Evolutionary conservation across 2,329 filamentous ascomycete species (phyloP).

Genomic region (Corynespora cassiicola): DNA sequence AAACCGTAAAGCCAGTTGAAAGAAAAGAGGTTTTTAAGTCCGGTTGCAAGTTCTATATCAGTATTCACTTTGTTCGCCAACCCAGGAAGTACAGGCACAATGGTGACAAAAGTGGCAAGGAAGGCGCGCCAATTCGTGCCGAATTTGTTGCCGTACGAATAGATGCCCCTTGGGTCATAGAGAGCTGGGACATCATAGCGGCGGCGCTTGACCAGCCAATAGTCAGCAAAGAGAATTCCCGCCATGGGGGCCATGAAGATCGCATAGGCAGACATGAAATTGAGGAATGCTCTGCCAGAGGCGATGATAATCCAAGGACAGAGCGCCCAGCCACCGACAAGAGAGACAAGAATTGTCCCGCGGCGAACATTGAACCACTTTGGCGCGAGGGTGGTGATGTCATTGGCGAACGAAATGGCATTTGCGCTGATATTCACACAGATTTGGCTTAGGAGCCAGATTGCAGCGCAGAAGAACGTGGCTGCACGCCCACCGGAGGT

Average conservation of each 20-base stretch:
- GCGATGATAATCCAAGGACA: conserved; percentile 36
- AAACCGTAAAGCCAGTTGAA: conserved; percentile 48
- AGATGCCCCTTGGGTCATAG: conserved; percentile 22
- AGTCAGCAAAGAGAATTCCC: conserved; percentile 23
- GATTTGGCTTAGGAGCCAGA: conserved; percentile 32
- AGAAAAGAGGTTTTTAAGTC: conserved; percentile 35
- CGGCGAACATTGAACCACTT: conserved; percentile 33
- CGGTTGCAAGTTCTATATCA: conserved; percentile 16
- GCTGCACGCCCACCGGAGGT: conserved; percentile 26
- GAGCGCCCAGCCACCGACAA: conserved; percentile 21
- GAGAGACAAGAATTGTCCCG: conserved; percentile 23
- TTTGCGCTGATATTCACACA: conserved; percentile 35
- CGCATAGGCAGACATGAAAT: conserved; percentile 31
- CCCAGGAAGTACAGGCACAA: conserved; percentile 22
- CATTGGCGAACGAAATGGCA: conserved; percentile 30
- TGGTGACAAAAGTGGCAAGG: conserved; percentile 19
- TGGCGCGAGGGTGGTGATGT: conserved; percentile 29
- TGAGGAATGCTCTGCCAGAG: conserved; percentile 28
- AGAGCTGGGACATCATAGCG: conserved; percentile 25
- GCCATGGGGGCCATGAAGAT: conserved; percentile 34
- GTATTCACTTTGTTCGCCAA: conserved; percentile 26
- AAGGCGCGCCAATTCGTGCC: conserved; percentile 30
- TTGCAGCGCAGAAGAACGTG: conserved; percentile 32
- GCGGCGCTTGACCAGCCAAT: conserved; percentile 26
- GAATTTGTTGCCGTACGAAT: conserved; percentile 19